These are phyloP conservation scores for Penicillium freii DNA, from an alignment of 2,329 filamentous ascomycete genomes.

Conservation along the genomic window DNA sequence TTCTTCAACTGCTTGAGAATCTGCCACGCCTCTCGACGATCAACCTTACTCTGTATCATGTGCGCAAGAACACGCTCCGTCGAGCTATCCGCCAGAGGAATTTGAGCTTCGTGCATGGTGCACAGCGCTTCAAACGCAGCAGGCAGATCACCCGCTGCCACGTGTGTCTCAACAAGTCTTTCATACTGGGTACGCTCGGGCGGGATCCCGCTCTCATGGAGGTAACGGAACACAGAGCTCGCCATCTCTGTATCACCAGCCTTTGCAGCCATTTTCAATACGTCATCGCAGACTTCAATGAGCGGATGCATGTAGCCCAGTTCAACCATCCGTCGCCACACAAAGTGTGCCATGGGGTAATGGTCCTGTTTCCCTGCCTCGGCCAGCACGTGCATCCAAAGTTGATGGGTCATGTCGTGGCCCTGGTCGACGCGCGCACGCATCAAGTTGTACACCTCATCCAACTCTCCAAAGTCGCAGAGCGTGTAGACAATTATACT, in stretches of 20 bases:
- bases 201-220: conserved; percentile 57
- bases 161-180: conserved; percentile 70
- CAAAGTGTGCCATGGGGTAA: conserved; percentile 62
- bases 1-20: conserved; percentile 57
- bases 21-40: conserved; percentile 54
- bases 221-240: conserved; percentile 65
- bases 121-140: conserved; percentile 68
- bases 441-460: conserved; percentile 71
- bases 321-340: conserved; percentile 69
- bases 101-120: conserved; percentile 67
- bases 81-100: conserved; percentile 57
- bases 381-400: conserved; percentile 75
- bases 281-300: conserved; percentile 63
- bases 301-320: conserved; percentile 59
- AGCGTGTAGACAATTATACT: conserved; percentile 75
- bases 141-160: conserved; percentile 57
- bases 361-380: conserved; percentile 63
- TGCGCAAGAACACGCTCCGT: conserved; percentile 62
- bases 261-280: conserved; percentile 70
- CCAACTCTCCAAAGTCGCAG: conserved; percentile 68
- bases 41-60: conserved; percentile 50
- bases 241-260: conserved; percentile 67
- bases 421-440: conserved; percentile 53
- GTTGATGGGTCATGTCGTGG: conserved; percentile 50
- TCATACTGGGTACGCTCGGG: conserved; percentile 73